Percentiles rank a stretch among this genome's conserved stretches.
These are phyloP conservation scores for Pseudopithomyces maydicus DNA, from an alignment of 2,329 filamentous ascomycete species.

Conservation along the genomic window DNA sequence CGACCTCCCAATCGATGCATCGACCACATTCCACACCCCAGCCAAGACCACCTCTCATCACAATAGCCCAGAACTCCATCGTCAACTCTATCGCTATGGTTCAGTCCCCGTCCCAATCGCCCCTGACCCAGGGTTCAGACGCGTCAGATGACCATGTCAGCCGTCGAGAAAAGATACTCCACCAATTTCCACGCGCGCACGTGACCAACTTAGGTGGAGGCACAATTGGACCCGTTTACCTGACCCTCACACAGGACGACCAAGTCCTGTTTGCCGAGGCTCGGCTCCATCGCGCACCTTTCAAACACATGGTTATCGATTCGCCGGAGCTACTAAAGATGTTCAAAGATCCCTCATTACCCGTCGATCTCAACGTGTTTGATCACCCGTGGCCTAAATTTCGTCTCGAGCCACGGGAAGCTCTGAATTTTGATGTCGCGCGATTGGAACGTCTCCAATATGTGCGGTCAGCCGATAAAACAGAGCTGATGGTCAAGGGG, in stretches of 20 bases:
- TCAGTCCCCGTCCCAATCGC: background rate
- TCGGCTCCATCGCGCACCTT: constrained; percentile 8
- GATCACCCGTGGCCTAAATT: constrained; percentile 12
- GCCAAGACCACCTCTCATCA: background rate
- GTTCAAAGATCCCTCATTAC: constrained; percentile 4
- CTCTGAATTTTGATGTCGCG: constrained; percentile 1
- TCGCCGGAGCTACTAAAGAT: constrained; percentile 12
- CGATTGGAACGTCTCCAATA: background rate
- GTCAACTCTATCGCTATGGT: background rate
- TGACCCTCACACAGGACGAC: background rate
- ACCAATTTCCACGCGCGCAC: constrained; percentile 8
- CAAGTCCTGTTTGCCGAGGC: constrained; percentile 8
- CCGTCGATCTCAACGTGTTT: constrained; percentile 7
- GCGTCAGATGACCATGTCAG: background rate
- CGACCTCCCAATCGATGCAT: background rate
- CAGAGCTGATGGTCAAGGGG: background rate
- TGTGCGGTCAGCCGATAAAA: background rate
- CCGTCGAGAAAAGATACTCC: background rate
- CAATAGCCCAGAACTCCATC: background rate
- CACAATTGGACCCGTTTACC: constrained; percentile 11
- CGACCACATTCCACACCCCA: background rate
- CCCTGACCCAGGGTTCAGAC: background rate
- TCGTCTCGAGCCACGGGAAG: background rate
- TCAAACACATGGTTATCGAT: constrained; percentile 14
- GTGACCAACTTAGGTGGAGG: constrained; percentile 13